Evolutionary conservation across 352 stramenopile species (phyloP).

Genomic region (Salisapilia sapeloensis): DNA sequence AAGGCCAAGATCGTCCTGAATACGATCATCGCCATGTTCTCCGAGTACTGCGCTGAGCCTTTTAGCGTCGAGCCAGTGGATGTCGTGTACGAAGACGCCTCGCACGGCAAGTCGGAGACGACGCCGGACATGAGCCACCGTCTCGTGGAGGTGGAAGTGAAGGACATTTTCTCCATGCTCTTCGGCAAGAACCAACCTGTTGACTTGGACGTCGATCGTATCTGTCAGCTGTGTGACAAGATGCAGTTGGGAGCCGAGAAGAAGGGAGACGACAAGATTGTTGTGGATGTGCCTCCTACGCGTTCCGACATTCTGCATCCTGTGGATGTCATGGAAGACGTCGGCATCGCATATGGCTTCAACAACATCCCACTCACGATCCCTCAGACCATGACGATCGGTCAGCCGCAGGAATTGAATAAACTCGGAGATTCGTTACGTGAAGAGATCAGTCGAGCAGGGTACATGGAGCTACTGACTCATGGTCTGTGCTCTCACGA

Average conservation of each 20-base stretch:
- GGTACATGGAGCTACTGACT: constrained; percentile 97
- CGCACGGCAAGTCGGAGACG: constrained; percentile 36
- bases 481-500: constrained; percentile 94
- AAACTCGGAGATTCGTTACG: constrained; percentile 95
- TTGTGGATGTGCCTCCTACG: constrained; percentile 93
- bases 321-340: constrained; percentile 98
- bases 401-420: constrained; percentile 93
- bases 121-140: constrained; percentile 90
- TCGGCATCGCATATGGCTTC: constrained; percentile 99
- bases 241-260: constrained; percentile 92
- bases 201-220: constrained; percentile 75
- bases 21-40: constrained; percentile 99
- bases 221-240: constrained; percentile 92
- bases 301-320: constrained; percentile 96
- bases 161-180: constrained; percentile 81
- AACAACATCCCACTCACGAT: constrained; percentile 97
- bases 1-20: constrained; percentile 99
- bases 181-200: constrained; percentile 60
- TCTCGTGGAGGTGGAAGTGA: constrained; percentile 66
- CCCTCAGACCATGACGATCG: constrained; percentile 91
- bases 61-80: constrained; percentile 96
- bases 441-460: constrained; percentile 94
- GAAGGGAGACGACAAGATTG: constrained; percentile 51
- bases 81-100: constrained; percentile 90
- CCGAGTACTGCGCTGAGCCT: constrained; percentile 91